Evolutionary conservation across 768 basidiomycete genomes (phyloP), one percentile per base, ranked within the genome.

Genomic region (Sistotremastrum suecicum): DNA sequence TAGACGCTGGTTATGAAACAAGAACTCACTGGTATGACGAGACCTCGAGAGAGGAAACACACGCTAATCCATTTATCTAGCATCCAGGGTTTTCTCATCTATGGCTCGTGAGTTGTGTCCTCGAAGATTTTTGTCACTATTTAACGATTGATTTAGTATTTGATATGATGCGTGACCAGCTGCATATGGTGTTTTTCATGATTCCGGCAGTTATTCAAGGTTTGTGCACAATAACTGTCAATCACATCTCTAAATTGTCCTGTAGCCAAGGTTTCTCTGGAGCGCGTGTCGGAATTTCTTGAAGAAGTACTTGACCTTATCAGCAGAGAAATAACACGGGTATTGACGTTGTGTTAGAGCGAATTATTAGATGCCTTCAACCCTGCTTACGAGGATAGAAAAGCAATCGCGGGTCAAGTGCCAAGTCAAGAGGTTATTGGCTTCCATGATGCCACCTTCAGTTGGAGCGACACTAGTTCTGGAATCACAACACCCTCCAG

Each of bases 231-330:
- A 42, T 37, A 9, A 34, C 46, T 3, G 47, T 58, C 35, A 51
- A 31, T 34, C 30, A 7, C 46, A 59, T 28, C 60, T 76, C 69
- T 42, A 78, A 76, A 58, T 80, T 86, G 4, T 80, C 80, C 2
- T 53, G 50, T 36, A 43, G 61, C 60, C 40, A 62, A 61, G 50
- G 69, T 70, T 33, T 65, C 66, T 11, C 34, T 69, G 5, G 56
- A 61, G 39, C 65, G 69, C 35, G 50, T 68, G 32, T 58, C 65
- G 51, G 58, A 60, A 31, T 71, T 69, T 57, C 49, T 70, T 34
- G 46, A 55, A 9, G 52, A 61, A 5, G 60, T 61, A 45, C 29
- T 51, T 7, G 32, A 9, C 7, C 12, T 3, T 39, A 20, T 20
- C 20, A 20, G 20, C 20, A 20, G 20, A 20, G 20, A 20, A 20